Evolutionary conservation across 345 rosid genomes (phyloP), one percentile per base, ranked within the genome.

Genomic region (Populus davidiana): DNA sequence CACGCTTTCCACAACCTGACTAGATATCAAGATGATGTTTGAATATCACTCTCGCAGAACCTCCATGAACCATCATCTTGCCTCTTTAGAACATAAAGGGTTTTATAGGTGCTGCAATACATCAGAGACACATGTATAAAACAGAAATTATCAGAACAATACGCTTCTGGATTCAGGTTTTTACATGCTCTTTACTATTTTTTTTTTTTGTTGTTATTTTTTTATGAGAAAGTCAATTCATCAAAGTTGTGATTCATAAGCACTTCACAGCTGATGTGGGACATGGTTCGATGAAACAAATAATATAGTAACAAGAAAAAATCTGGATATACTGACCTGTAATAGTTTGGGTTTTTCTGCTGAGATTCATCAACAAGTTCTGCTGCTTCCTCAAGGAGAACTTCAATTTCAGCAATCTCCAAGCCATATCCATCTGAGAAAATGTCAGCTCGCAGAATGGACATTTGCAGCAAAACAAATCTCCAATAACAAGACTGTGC

Each of bases 311-410:
- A 78, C 56, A 76, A 52, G 6, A 35, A 50, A 36, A 38, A 25
- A 2, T 52, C 9, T 5, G 21, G 52, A 44, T 52, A 43, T 70
- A 54, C 84, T 75, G 56, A 92, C 99, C 99, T 89, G 86, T 89
- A 92, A 81, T 96, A 96, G 81, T 90, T 93, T 66, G 94, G 90
- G 75, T 92, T 89, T 83, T 88, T 87, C 68, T 86, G 90, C 81
- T 83, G 91, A 77, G 92, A 85, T 71, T 87, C 96, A 54, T 92
- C 96, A 76, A 96, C 96, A 87, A 96, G 90, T 85, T 93, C 97
- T 3, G 99, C 99, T 70, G 98, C 99, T 88, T 96, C 99, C 87
- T 96, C 96, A 21, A 96, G 71, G 73, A 87, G 87, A 41, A 90
- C 99, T 77, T 91, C 90, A 8, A 93, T 89, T 86, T 93, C 97